Percentiles rank a stretch among this genome's conserved stretches.
These are phyloP conservation scores for Cymbidium sinense DNA, from an alignment of 106 monocot genomes.

Conservation along the genomic window DNA sequence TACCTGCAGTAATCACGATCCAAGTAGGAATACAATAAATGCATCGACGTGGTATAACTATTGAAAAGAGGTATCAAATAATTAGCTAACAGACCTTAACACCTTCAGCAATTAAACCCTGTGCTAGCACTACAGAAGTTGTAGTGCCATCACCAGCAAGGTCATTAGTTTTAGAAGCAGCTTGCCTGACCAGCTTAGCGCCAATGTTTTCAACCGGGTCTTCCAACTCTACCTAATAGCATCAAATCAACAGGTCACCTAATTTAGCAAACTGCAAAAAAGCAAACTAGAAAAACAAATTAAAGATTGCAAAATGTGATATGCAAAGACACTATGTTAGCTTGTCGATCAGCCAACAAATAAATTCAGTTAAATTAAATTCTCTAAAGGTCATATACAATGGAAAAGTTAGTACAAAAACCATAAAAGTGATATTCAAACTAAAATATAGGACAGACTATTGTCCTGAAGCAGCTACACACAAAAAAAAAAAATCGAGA, in stretches of 20 bases:
- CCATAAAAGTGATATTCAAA: neutral
- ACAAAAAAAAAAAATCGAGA: neutral
- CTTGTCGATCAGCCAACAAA: neutral
- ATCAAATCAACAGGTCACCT: neutral
- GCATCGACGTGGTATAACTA: neutral
- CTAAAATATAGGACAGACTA: neutral
- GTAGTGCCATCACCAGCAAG: slow-evolving; percentile 96
- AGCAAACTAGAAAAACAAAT: neutral
- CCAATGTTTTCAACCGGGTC: slow-evolving; percentile 98
- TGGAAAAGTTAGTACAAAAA: neutral
- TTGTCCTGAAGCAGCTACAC: neutral
- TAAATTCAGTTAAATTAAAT: neutral
- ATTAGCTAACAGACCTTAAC: slow-evolving; percentile 44
- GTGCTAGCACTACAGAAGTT: slow-evolving; percentile 95
- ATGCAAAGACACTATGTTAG: neutral
- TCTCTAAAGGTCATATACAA: neutral
- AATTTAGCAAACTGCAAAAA: neutral
- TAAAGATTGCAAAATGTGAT: neutral
- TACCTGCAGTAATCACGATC: slow-evolving; percentile 11
- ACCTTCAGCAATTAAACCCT: slow-evolving; percentile 92
- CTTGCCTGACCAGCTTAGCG: slow-evolving; percentile 93
- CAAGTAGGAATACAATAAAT: neutral
- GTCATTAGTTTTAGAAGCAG: slow-evolving; percentile 96
- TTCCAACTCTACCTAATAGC: slow-evolving; percentile 69
- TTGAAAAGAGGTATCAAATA: neutral